phyloP scores from a whole-genome alignment of 768 basidiomycete genomes.

The Phylloporus sp. region DNA sequence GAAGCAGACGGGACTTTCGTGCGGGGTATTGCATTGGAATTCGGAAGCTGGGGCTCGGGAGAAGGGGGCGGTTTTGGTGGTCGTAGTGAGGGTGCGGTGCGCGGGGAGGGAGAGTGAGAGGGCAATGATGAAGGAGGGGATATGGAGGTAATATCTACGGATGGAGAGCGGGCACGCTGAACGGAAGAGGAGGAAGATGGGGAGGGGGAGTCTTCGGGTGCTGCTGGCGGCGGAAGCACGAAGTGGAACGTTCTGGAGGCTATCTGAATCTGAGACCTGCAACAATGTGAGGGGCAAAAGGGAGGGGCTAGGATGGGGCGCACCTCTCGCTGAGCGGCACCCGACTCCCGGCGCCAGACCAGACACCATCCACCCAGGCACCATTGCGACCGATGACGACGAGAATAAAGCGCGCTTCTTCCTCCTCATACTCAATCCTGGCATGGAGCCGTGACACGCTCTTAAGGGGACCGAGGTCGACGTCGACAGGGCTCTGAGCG shows the following conservation, averaged over 20 bases:
- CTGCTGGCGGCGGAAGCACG: slow-evolving; percentile 83
- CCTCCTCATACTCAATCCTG: slow-evolving; percentile 89
- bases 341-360: slow-evolving; percentile 82
- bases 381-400: slow-evolving; percentile 95
- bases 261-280: slow-evolving; percentile 92
- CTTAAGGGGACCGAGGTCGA: slow-evolving; percentile 94
- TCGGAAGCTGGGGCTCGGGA: slow-evolving; percentile 52
- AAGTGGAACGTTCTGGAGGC: slow-evolving; percentile 97
- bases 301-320: slow-evolving; percentile 13
- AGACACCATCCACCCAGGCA: slow-evolving; percentile 97
- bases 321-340: slow-evolving; percentile 85
- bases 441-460: slow-evolving; percentile 97
- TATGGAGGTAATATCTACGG: slow-evolving; percentile 75
- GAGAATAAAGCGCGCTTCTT: slow-evolving; percentile 82
- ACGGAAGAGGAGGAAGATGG: slow-evolving; percentile 71
- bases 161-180: slow-evolving; percentile 69
- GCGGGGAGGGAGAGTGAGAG: slow-evolving; percentile 67
- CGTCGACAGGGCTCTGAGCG: slow-evolving; percentile 53
- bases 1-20: slow-evolving; percentile 30
- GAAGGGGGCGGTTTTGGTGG: slow-evolving; percentile 44
- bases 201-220: slow-evolving; percentile 75
- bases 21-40: slow-evolving; percentile 56
- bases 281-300: slow-evolving; percentile 13
- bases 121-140: slow-evolving; percentile 80
- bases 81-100: slow-evolving; percentile 38